phyloP scores from a whole-genome alignment of 2,329 filamentous ascomycete genomes.

The Cercospora brassicicola region DNA sequence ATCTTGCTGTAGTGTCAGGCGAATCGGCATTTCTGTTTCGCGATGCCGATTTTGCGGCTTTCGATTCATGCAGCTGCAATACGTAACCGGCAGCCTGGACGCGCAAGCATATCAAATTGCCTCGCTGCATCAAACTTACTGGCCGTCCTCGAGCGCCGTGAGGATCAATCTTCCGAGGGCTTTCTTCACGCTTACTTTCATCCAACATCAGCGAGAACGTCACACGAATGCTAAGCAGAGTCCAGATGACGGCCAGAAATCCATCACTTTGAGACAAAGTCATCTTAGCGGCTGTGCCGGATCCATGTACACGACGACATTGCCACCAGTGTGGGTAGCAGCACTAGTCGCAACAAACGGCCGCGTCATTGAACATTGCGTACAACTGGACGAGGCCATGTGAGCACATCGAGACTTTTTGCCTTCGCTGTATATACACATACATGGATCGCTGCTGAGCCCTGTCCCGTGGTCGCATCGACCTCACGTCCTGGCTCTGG shows the following conservation, averaged over 20 bases:
- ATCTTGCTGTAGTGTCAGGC: neutral
- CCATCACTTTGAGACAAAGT: neutral
- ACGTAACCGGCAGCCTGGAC: neutral
- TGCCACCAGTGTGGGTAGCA: conserved; percentile 7
- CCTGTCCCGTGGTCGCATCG: conserved; percentile 1
- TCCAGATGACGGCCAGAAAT: neutral
- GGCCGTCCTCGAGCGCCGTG: neutral
- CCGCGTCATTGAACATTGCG: conserved; percentile 16
- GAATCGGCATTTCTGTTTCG: neutral
- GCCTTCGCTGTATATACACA: neutral
- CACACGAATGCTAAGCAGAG: neutral
- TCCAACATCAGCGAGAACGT: neutral
- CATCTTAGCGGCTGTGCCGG: conserved; percentile 3
- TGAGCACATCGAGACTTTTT: conserved; percentile 8
- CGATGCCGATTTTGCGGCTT: conserved; percentile 6
- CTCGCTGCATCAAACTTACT: neutral
- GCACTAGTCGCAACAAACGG: conserved; percentile 2
- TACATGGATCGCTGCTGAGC: conserved; percentile 5
- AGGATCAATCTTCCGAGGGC: neutral
- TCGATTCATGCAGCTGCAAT: conserved; percentile 1
- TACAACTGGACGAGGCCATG: neutral
- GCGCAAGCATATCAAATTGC: neutral
- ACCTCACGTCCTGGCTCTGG: neutral
- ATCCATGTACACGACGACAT: conserved; percentile 7
- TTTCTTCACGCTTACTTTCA: neutral